Base-by-base conservation (phyloP, 306 rosid genomes). In the Quercus berberidifolia region DNA sequence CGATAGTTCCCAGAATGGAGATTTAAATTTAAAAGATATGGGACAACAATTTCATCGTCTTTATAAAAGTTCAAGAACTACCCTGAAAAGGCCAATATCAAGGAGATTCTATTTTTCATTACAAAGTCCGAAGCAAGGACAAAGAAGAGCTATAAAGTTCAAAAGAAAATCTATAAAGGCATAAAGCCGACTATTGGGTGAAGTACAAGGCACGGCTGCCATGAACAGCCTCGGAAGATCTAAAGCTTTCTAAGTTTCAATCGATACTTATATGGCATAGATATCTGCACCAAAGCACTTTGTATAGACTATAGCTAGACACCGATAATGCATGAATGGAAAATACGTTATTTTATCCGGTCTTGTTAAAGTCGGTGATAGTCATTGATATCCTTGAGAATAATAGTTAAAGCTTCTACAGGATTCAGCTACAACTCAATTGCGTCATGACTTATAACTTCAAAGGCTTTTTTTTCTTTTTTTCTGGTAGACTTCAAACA, bases 171-270 rank as follows among this genome's bases (percentile, higher is more conserved):
- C 52, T 67, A 18, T 35, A 9, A 67, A 67, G 72, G 14, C 51
- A 19, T 9, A 67, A 64, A 64, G 72, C 51, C 23, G 19, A 9
- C 46, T 17, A 6, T 30, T 64, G 70, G 43, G 46, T 64, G 70
- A 64, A 64, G 70, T 64, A 30, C 70, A 64, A n/a, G 51, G 72
- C 51, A 67, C 52, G 72, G 25, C 41, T 19, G 72, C 72, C 72
- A 67, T 67, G 72, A 8, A 35, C 43, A 33, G 72, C 72, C 52
- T n/a, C 4, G 28, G 72, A 33, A 67, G 52, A 67, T 67, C 38
- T 19, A 18, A 35, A 67, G 72, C 72, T 67, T 67, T 67, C 38
- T 5, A 10, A 67, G 72, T 33, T 67, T 67, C 72, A 19, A 33
- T 28, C 6, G 43, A 64, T 1, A 12, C 69, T 8, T 41, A 26